Conservation (phyloP, 148 eudicot species). For the Silene conica region DNA sequence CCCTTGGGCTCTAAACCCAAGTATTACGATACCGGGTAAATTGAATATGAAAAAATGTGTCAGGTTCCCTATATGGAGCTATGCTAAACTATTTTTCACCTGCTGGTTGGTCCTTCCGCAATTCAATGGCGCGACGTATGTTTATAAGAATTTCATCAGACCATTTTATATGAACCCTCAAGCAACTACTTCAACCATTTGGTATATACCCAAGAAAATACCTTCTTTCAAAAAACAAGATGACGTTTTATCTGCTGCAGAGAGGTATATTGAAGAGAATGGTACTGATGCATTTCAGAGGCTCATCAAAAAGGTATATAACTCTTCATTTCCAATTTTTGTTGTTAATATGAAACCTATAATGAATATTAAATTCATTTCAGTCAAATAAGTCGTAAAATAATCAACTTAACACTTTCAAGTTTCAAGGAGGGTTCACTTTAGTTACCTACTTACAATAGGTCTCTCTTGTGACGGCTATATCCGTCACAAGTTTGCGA, state of each 20-base stretch:
- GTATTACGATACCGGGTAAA: no score
- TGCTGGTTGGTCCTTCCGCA: slow-evolving; percentile 58
- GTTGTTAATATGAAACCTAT: not conserved
- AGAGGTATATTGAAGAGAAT: slow-evolving; percentile 46
- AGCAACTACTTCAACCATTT: slow-evolving; percentile 27
- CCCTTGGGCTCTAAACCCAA: no score
- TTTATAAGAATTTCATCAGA: slow-evolving; percentile 41
- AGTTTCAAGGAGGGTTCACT: not conserved
- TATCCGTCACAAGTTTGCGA: no score
- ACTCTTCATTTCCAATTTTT: not conserved
- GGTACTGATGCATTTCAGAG: slow-evolving; percentile 52
- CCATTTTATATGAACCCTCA: slow-evolving; percentile 45
- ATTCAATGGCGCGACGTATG: slow-evolving; percentile 53
- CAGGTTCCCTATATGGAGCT: slow-evolving; percentile 56
- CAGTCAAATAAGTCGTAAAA: no score
- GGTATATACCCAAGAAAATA: slow-evolving; percentile 41
- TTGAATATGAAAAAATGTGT: not conserved
- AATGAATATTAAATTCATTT: no score
- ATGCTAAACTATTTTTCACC: slow-evolving; percentile 42
- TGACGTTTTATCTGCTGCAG: slow-evolving; percentile 40
- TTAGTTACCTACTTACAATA: no score
- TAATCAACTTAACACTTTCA: not conserved
- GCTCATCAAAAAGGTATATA: slow-evolving; percentile 38
- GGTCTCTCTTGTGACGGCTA: no score
- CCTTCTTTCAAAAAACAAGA: slow-evolving; percentile 39